These are phyloP conservation scores for Mucor indicus DNA, from an alignment of 371 early-diverging fungal genomes.

Conservation along the genomic window DNA sequence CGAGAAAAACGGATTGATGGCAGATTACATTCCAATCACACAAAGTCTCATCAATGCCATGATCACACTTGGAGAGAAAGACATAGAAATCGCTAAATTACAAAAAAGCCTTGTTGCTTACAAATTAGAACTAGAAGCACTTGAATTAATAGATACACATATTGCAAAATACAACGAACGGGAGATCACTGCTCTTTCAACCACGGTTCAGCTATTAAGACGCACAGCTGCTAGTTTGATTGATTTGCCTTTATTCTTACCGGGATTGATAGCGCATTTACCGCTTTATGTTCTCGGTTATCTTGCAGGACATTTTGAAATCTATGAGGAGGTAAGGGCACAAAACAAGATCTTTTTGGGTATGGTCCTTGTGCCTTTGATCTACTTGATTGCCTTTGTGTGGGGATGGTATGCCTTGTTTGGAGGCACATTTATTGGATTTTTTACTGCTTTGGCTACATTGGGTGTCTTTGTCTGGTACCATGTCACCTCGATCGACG, in stretches of 20 bases:
- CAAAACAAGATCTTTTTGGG: constrained; percentile 56
- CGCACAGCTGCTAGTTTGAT: constrained; percentile 37
- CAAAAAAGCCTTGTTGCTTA: constrained; percentile 43
- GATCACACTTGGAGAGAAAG: constrained; percentile 19
- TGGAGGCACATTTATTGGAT: constrained; percentile 41
- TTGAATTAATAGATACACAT: constrained; percentile 36
- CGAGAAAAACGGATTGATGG: constrained; percentile 31
- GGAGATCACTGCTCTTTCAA: constrained; percentile 37
- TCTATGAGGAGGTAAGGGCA: constrained; percentile 54
- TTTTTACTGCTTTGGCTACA: constrained; percentile 37
- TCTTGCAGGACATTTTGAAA: constrained; percentile 47
- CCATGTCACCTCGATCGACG: constrained; percentile 46
- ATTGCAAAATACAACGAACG: constrained; percentile 51
- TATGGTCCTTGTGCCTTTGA: constrained; percentile 36
- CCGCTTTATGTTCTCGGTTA: constrained; percentile 54
- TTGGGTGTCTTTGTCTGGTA: constrained; percentile 46
- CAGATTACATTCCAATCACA: constrained; percentile 48
- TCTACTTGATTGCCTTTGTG: constrained; percentile 38
- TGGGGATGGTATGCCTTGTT: constrained; percentile 44
- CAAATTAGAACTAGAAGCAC: constrained; percentile 35
- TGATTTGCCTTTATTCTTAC: constrained; percentile 53
- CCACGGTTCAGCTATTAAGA: constrained; percentile 35
- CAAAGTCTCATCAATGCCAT: constrained; percentile 52
- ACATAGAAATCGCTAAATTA: constrained; percentile 29
- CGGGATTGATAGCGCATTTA: constrained; percentile 50